These are phyloP conservation scores for Acanthamoeba quina DNA, from an alignment of 208 protist genomes.

Conservation along the genomic window DNA sequence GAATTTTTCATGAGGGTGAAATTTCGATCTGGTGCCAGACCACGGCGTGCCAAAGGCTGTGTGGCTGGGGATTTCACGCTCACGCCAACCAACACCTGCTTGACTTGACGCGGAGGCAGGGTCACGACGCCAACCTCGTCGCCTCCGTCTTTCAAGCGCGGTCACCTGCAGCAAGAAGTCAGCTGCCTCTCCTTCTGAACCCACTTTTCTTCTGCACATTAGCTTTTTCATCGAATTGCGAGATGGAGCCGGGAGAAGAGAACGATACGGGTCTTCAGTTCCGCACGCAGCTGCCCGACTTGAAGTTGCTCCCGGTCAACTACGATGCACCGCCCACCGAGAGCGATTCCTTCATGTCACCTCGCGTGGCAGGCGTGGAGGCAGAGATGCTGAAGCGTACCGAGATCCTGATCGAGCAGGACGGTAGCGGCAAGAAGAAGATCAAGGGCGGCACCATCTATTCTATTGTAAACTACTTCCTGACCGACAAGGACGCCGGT, in stretches of 20 bases:
- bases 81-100: no score
- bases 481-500: slow-evolving; percentile 4
- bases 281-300: slow-evolving; percentile 6
- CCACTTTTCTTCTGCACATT: no score
- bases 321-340: slow-evolving; percentile 16
- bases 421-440: neutral
- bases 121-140: no score
- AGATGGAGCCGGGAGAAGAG: slow-evolving; percentile 11
- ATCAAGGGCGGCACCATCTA: slow-evolving; percentile 56
- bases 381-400: neutral
- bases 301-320: slow-evolving; percentile 59
- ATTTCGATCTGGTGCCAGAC: no score
- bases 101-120: no score
- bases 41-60: no score
- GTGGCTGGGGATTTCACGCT: no score
- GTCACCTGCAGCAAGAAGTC: no score
- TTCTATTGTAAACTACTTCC: slow-evolving; percentile 51
- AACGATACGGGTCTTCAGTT: slow-evolving; percentile 36
- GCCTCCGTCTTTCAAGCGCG: no score
- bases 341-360: neutral
- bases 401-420: slow-evolving; percentile 19
- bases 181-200: no score
- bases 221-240: no score
- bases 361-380: neutral
- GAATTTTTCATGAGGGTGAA: no score